phyloP scores from a whole-genome alignment of 208 protist species.

The Leptomonas pyrrhocoris region DNA sequence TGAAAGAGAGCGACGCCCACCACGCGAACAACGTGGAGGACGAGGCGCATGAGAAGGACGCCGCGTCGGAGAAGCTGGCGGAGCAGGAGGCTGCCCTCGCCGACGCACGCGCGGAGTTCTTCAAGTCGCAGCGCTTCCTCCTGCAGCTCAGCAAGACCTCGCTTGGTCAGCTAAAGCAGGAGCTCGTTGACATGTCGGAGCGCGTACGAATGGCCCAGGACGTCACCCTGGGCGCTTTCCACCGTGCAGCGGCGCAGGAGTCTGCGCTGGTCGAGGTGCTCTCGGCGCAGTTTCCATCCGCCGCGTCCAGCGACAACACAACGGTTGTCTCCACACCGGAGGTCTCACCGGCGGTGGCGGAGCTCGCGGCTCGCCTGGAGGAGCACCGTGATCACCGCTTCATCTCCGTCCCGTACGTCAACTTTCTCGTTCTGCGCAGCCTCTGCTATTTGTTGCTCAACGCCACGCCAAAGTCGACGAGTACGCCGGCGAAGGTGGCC shows the following conservation, averaged over 20 bases:
- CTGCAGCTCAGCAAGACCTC: conserved; percentile 61
- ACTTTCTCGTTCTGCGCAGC: conserved; percentile 71
- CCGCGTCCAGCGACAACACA: not conserved
- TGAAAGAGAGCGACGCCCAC: conserved; percentile 18
- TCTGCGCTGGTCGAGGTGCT: conserved; percentile 24
- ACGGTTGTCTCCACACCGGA: conserved; percentile 19
- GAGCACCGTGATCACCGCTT: conserved; percentile 51
- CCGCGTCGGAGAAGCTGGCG: conserved; percentile 28
- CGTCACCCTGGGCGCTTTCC: conserved; percentile 19
- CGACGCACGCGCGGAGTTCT: conserved; percentile 64
- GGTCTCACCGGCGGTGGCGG: conserved; percentile 40
- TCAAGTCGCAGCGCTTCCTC: conserved; percentile 77
- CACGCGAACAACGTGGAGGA: conserved; percentile 13
- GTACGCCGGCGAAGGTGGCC: conserved; percentile 72
- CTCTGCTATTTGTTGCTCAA: conserved; percentile 81
- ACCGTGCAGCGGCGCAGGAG: conserved; percentile 37
- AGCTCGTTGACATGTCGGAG: conserved; percentile 52
- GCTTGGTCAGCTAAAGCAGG: conserved; percentile 61
- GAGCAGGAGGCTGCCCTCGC: conserved; percentile 44
- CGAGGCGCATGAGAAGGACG: conserved; percentile 11
- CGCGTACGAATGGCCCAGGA: conserved; percentile 57
- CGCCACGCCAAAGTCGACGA: conserved; percentile 65
- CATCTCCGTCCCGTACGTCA: conserved; percentile 55
- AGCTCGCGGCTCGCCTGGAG: conserved; percentile 36
- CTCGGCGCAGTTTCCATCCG: not conserved